A percentile compares a stretch with the other conserved stretches of the same genome.
phyloP scores from a whole-genome alignment of 2,329 filamentous ascomycete species.

The Juglanconis juglandina region DNA sequence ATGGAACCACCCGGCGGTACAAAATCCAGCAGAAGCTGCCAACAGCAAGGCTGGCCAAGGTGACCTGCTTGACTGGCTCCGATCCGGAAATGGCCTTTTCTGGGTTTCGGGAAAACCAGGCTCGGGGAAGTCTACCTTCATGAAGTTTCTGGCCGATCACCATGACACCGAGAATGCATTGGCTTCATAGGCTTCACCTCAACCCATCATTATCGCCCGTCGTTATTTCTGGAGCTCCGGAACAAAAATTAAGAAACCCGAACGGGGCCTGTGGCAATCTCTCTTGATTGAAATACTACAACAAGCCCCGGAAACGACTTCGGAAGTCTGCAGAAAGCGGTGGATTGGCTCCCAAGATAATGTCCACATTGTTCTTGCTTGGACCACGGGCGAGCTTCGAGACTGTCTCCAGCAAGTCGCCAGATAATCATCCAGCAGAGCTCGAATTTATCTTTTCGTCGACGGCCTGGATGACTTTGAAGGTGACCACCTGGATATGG shows the following conservation, averaged over 20 bases:
- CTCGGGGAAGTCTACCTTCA: slow-evolving; percentile 5
- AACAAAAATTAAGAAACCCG: not conserved
- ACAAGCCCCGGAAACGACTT: not conserved
- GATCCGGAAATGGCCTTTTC: not conserved
- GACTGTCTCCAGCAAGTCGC: no score
- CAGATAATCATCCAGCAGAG: no score
- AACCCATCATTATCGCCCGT: slow-evolving; percentile 16
- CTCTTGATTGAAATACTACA: not conserved
- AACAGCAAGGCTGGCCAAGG: not conserved
- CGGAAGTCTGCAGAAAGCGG: not conserved
- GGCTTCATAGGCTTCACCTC: not conserved
- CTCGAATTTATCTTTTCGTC: slow-evolving; percentile 30
- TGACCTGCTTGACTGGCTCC: not conserved
- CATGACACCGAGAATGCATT: not conserved
- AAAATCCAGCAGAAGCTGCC: not conserved
- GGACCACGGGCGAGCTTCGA: no score
- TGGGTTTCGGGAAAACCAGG: slow-evolving; percentile 12
- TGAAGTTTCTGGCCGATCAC: slow-evolving; percentile 18
- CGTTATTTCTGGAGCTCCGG: not conserved
- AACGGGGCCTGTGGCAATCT: not conserved
- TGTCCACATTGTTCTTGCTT: no score
- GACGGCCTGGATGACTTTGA: slow-evolving; percentile 31
- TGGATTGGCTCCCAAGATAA: no score
- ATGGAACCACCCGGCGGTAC: not conserved
- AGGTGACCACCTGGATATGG: slow-evolving; percentile 24